Conservation (phyloP, 2,329 filamentous ascomycete genomes). For the Arthrinium puccinioides region DNA sequence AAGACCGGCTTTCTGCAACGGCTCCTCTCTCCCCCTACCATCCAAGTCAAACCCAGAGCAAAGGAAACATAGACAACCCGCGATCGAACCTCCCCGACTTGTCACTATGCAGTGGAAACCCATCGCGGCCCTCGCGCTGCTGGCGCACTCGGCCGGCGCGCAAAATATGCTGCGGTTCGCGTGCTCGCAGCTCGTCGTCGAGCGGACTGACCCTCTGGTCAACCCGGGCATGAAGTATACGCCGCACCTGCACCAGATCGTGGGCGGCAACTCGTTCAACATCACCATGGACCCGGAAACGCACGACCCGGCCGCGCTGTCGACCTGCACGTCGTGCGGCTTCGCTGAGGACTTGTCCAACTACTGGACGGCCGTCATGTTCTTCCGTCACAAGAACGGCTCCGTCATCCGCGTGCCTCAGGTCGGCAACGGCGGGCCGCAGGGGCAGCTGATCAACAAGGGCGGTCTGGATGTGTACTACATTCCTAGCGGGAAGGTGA, state of each 20-base stretch:
- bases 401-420: slow-evolving; percentile 35
- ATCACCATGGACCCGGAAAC: slow-evolving; percentile 30
- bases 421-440: slow-evolving; percentile 35
- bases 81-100: background rate
- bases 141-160: slow-evolving; percentile 22
- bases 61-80: background rate
- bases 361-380: slow-evolving; percentile 40
- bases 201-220: slow-evolving; percentile 37
- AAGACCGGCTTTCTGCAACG: background rate
- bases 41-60: background rate
- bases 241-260: slow-evolving; percentile 39
- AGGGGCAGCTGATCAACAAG: slow-evolving; percentile 34
- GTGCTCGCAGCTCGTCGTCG: slow-evolving; percentile 39
- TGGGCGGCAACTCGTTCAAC: slow-evolving; percentile 38
- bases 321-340: slow-evolving; percentile 35
- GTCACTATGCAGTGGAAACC: background rate
- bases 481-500: slow-evolving; percentile 33
- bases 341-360: slow-evolving; percentile 37
- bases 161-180: slow-evolving; percentile 38
- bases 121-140: slow-evolving; percentile 21
- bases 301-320: slow-evolving; percentile 26
- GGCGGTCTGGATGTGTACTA: slow-evolving; percentile 37
- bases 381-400: slow-evolving; percentile 36
- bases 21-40: background rate
- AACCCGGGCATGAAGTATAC: slow-evolving; percentile 37